Evolutionary conservation across 2,329 filamentous ascomycete species (phyloP).

Genomic region (Ophiocordyceps camponoti-floridani): DNA sequence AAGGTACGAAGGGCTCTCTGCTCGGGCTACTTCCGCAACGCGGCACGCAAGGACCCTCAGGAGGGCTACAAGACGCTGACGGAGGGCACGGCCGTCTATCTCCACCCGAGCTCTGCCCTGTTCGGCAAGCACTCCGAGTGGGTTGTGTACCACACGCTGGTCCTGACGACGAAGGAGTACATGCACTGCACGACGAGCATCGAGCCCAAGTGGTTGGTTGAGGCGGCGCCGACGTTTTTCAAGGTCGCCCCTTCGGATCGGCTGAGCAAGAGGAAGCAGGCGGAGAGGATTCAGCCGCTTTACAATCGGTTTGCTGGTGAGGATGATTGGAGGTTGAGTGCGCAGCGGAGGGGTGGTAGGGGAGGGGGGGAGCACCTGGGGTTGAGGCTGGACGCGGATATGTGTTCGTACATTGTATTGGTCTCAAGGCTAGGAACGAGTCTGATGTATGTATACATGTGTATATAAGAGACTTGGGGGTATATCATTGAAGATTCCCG

Average conservation of each 20-base stretch:
- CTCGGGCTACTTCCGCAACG: slow-evolving; percentile 87
- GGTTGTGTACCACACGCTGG: slow-evolving; percentile 82
- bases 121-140: slow-evolving; percentile 95
- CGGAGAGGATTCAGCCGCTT: slow-evolving; percentile 85
- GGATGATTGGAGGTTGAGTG: slow-evolving; percentile 86
- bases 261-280: slow-evolving; percentile 80
- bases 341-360: slow-evolving; percentile 69
- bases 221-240: slow-evolving; percentile 97
- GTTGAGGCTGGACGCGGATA: too few species aligned
- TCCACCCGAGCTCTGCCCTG: slow-evolving; percentile 79
- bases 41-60: slow-evolving; percentile 83
- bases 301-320: slow-evolving; percentile 85
- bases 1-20: slow-evolving; percentile 81
- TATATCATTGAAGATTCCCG: too few species aligned
- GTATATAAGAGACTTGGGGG: too few species aligned
- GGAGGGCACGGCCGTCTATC: slow-evolving; percentile 84
- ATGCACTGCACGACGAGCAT: slow-evolving; percentile 92
- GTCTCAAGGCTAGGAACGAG: too few species aligned
- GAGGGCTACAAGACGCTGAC: slow-evolving; percentile 97
- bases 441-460: too few species aligned
- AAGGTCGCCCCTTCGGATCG: slow-evolving; percentile 81
- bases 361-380: slow-evolving; percentile 91
- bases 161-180: slow-evolving; percentile 92
- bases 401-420: too few species aligned
- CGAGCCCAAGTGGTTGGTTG: slow-evolving; percentile 86